phyloP scores from a whole-genome alignment of 78 protist genomes.

The Monosiga brevicollis region DNA sequence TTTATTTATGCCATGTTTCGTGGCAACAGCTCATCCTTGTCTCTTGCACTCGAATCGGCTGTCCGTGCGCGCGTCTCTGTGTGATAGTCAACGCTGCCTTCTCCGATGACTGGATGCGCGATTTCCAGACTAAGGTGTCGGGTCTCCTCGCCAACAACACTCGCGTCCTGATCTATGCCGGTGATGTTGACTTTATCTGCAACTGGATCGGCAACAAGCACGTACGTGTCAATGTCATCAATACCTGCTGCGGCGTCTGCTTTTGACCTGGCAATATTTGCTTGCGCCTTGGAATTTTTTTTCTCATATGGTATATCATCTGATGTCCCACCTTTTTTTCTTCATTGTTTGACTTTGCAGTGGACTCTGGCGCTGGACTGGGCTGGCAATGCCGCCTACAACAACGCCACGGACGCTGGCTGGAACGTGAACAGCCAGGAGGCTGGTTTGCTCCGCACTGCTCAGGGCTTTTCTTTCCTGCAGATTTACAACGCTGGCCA shows the following conservation, averaged over 20 bases:
- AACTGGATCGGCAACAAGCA: constrained; percentile 16
- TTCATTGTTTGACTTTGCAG: too few species aligned
- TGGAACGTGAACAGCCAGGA: background rate
- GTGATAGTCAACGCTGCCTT: background rate
- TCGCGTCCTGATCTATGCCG: constrained; percentile 20
- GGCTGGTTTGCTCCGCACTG: constrained; percentile 10
- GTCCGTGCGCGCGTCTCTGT: too few species aligned
- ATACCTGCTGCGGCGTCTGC: background rate
- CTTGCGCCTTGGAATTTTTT: too few species aligned
- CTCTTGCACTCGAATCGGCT: too few species aligned
- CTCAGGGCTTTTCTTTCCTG: background rate
- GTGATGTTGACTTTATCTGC: constrained; percentile 15
- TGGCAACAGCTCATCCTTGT: too few species aligned
- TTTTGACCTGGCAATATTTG: background rate
- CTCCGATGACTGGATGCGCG: constrained; percentile 5
- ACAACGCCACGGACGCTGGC: constrained; percentile 1
- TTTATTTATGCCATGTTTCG: too few species aligned
- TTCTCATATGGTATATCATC: too few species aligned
- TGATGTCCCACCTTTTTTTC: too few species aligned
- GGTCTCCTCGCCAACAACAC: background rate
- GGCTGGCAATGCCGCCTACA: constrained; percentile 22
- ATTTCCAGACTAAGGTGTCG: background rate
- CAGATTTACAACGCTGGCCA: constrained; percentile 22
- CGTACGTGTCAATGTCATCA: background rate
- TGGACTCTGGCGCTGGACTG: constrained; percentile 10